Conservation (phyloP, 2,329 filamentous ascomycete genomes). For the Setomelanomma holmii region DNA sequence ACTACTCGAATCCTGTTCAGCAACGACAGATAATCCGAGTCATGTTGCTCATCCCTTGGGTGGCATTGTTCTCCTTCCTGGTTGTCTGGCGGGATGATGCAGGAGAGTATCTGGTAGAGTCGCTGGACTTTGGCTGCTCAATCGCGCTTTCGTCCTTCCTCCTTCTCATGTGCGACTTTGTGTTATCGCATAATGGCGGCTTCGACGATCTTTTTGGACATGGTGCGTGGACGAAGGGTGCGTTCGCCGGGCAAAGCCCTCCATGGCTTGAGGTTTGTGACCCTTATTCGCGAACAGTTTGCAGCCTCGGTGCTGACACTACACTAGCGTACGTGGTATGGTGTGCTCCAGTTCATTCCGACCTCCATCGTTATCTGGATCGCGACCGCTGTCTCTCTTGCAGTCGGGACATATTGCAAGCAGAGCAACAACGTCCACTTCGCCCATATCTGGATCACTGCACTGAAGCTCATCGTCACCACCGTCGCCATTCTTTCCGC, state of each 20-base stretch:
- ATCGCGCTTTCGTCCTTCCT: constrained; percentile 39
- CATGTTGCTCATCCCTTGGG: constrained; percentile 33
- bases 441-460: constrained; percentile 40
- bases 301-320: no score
- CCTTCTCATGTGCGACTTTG: constrained; percentile 41
- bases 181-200: constrained; percentile 31
- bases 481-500: constrained; percentile 28
- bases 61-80: constrained; percentile 33
- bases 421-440: constrained; percentile 38
- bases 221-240: constrained; percentile 18
- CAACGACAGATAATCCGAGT: constrained; percentile 42
- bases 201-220: constrained; percentile 39
- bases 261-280: constrained; percentile 33
- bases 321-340: constrained; percentile 37
- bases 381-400: constrained; percentile 29
- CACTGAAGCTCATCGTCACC: constrained; percentile 28
- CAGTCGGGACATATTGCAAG: constrained; percentile 36
- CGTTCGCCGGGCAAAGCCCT: constrained; percentile 22
- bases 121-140: constrained; percentile 37
- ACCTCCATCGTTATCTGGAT: constrained; percentile 38
- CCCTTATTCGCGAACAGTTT: no score
- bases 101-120: constrained; percentile 27
- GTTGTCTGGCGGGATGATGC: constrained; percentile 25
- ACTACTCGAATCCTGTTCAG: constrained; percentile 38
- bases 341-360: constrained; percentile 42